Base-by-base conservation (phyloP, 495 filamentous ascomycete genomes). In the Hyaloscypha variabilis region DNA sequence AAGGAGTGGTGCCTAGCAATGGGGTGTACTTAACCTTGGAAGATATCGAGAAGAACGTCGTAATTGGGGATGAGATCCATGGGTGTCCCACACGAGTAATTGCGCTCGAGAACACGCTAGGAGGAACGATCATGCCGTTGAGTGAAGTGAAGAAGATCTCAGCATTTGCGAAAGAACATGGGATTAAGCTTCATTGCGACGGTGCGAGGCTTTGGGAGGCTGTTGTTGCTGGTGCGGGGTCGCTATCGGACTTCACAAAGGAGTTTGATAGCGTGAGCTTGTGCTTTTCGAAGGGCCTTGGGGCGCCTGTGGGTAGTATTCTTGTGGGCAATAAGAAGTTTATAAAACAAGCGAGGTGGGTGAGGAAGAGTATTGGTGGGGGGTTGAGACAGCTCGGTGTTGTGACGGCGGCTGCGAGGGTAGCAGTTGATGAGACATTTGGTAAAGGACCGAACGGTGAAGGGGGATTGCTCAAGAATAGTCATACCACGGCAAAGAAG, bases 231-330 rank as follows among this genome's bases (percentile, higher is more conserved):
- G 83, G 83, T 1, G 85, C 85, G 3, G 84, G 86, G 4, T 82
- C 77, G 42, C 73, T 98, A 29, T 64, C 81, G 3, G 91, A 93
- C 3, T 97, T 87, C 67, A 80, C 88, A 11, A 81, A 74, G 21
- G 81, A 88, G 58, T 92, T 95, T 68, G 94, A 98, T 70, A 93
- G 88, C 56, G 80, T 95, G 1, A 90, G 82, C 62, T 79, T 97
- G 13, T 97, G 93, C 75, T 94, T 98, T 71, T 90, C 87, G 28
- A 98, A 98, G 77, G 91, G 92, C 0, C 80, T 98, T 0, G 94
- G 94, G 0, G 94, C 94, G 0, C 94, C 94, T 0, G 87, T 96
- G 56, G 94, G 94, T 1, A 90, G 87, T 62, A 87, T 96, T 55
- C 77, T 97, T 30, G 82, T 94, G 0, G 92, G 92, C 2, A 81